Conservation (phyloP, 23 red algal genomes). For the Pyropia yezoensis region DNA sequence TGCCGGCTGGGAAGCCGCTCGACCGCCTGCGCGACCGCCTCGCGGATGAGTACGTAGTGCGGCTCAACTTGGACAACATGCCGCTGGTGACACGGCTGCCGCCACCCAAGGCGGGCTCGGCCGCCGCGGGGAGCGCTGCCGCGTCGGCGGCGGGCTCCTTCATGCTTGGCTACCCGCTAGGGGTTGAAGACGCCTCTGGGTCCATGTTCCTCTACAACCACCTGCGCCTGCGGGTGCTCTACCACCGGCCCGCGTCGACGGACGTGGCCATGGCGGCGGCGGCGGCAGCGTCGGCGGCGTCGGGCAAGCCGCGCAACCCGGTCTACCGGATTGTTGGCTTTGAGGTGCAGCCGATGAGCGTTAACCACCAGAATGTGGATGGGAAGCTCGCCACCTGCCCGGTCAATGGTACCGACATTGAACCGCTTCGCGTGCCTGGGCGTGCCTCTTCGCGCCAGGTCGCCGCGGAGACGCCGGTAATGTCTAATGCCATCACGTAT, state of each 20-base stretch:
- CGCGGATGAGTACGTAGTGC: constrained; percentile 65
- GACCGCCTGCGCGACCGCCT: constrained; percentile 39
- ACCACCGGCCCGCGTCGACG: constrained; percentile 51
- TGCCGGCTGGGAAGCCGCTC: constrained; percentile 17
- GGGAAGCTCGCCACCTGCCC: not conserved
- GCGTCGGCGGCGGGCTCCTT: not conserved
- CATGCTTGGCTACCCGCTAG: constrained; percentile 74
- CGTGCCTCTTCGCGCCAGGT: not conserved
- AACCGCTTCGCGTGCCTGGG: not conserved
- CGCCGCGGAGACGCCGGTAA: not conserved
- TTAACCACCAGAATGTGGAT: constrained; percentile 31
- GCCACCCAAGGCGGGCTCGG: constrained; percentile 5
- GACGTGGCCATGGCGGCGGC: no score
- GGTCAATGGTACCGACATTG: not conserved
- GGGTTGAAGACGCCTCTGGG: constrained; percentile 28
- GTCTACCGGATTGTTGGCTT: constrained; percentile 95
- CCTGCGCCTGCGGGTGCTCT: constrained; percentile 81
- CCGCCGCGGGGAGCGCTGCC: no score
- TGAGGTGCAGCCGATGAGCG: constrained; percentile 67
- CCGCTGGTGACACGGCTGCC: constrained; percentile 74
- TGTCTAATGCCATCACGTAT: constrained; percentile 62
- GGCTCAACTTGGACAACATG: constrained; percentile 97
- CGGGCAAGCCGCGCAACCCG: not conserved
- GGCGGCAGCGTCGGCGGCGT: no score
- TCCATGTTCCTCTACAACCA: constrained; percentile 89